Base-by-base conservation (phyloP, 1,139 yeast genomes). In the Suhomyces anneliseae region DNA sequence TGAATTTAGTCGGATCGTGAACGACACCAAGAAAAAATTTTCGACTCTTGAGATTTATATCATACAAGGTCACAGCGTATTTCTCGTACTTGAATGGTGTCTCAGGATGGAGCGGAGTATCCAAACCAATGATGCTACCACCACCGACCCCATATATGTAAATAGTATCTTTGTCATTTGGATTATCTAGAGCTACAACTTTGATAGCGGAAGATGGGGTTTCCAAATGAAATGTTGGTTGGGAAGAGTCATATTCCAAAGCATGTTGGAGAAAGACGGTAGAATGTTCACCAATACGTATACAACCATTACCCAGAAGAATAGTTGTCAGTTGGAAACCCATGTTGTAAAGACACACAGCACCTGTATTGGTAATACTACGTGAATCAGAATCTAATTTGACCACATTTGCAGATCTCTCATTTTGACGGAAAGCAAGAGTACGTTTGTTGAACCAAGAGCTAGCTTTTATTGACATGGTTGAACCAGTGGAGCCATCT, bases 81-180 rank as follows among this genome's bases (percentile, higher is more conserved):
- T 4, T 19, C 19, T 19, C 19, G 4, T 19, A 19, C 19, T 19
- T 19, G 19, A 19, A 19, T 19, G 19, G 19, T 19, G 19, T 19
- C 19, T 3, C 3, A 3, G 19, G 19, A 19, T 19, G 19, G 4
- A 19, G 19, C 3, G 19, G 19, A 9, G 44, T 41, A 9, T 53
- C 55, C 7, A 55, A 44, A 7, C 54, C 56, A n/a, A 50, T 45
- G 8, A 40, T 31, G 34, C 61, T 54, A 11, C 40, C 35, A 11
- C 46, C 39, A 15, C 50, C 72, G 48, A 60, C 68, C 10, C 70
- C 71, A 15, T 56, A 56, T 39, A 68, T 66, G n/a, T n/a, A n/a
- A 6, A 48, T 53, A 52, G 54, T 61, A 8, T 64, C 56, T 42
- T 55, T 62, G 6, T 53, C 29, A 10, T 56, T 46, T 38, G 58